Evolutionary conservation across 1,284 basidiomycete genomes (phyloP).

Genomic region (Hortiboletus rubellus): DNA sequence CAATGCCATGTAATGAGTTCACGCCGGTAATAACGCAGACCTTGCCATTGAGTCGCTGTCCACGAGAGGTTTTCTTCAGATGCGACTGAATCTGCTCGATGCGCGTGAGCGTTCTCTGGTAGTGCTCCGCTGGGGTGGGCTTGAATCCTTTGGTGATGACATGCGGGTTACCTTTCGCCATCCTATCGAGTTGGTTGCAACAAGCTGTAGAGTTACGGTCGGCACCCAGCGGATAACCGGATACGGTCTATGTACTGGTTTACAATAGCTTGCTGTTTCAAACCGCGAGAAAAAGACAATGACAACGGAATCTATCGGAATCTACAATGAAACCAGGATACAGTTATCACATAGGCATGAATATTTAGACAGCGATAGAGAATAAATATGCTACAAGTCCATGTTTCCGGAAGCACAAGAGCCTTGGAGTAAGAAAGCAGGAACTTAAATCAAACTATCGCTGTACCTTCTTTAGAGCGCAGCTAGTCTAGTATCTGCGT

Average conservation of each 20-base stretch:
- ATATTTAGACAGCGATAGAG: background rate
- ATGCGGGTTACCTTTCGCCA: slow-evolving; percentile 22
- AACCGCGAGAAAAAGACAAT: too few relatives aligned
- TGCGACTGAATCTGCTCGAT: slow-evolving; percentile 73
- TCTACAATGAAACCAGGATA: slow-evolving; percentile 12
- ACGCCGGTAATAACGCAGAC: slow-evolving; percentile 92
- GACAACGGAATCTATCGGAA: too few relatives aligned
- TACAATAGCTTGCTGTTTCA: too few relatives aligned
- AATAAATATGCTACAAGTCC: slow-evolving; percentile 9
- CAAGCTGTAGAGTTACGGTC: background rate
- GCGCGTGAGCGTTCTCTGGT: slow-evolving; percentile 59
- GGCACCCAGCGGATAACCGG: too few relatives aligned
- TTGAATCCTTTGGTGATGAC: slow-evolving; percentile 8
- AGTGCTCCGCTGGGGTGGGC: slow-evolving; percentile 44
- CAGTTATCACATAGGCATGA: slow-evolving; percentile 11
- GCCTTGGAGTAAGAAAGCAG: slow-evolving; percentile 3
- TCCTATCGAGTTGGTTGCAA: slow-evolving; percentile 6
- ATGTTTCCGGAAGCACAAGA: slow-evolving; percentile 5
- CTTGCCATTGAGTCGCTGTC: slow-evolving; percentile 68
- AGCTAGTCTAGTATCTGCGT: slow-evolving; percentile 7
- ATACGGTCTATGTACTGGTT: too few relatives aligned
- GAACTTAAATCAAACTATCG: background rate
- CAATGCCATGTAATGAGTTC: slow-evolving; percentile 81
- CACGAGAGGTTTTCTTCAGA: slow-evolving; percentile 55
- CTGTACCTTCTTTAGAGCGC: background rate